phyloP scores from a whole-genome alignment of 345 rosid genomes.

The Balakata baccata region DNA sequence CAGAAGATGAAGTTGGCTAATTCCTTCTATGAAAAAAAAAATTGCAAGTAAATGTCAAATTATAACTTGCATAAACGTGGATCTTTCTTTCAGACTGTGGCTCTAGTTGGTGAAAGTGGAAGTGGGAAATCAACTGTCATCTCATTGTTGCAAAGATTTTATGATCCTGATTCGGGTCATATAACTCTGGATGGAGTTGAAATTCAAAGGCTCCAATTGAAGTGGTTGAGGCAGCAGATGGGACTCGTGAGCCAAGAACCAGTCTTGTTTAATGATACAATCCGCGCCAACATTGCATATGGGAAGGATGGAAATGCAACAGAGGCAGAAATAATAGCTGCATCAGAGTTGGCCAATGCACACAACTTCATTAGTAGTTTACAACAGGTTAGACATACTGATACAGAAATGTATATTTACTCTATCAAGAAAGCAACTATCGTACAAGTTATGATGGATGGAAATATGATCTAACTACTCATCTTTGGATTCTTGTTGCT shows the following conservation, averaged over 20 bases:
- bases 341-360: conserved; percentile 76
- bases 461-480: too few species aligned
- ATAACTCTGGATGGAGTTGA: conserved; percentile 71
- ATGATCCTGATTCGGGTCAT: conserved; percentile 71
- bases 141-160: conserved; percentile 72
- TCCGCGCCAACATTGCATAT: conserved; percentile 74
- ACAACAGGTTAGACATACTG: conserved; percentile 48
- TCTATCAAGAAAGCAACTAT: too few species aligned
- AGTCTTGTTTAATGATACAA: conserved; percentile 68
- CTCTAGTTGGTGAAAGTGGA: conserved; percentile 88
- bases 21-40: too few species aligned
- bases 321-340: conserved; percentile 62
- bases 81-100: conserved; percentile 54
- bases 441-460: too few species aligned
- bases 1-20: too few species aligned
- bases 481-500: too few species aligned
- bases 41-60: neutral
- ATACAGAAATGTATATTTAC: too few species aligned
- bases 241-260: conserved; percentile 87
- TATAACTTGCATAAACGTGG: neutral
- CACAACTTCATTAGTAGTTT: conserved; percentile 75
- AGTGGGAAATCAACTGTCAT: conserved; percentile 81
- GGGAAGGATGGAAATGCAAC: conserved; percentile 72
- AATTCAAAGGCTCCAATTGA: conserved; percentile 53
- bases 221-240: conserved; percentile 81